A percentile compares a stretch with the other conserved stretches of the same genome.
phyloP scores from a whole-genome alignment of 2,329 filamentous ascomycete species.

The Aspergillus ochraceoroseus region DNA sequence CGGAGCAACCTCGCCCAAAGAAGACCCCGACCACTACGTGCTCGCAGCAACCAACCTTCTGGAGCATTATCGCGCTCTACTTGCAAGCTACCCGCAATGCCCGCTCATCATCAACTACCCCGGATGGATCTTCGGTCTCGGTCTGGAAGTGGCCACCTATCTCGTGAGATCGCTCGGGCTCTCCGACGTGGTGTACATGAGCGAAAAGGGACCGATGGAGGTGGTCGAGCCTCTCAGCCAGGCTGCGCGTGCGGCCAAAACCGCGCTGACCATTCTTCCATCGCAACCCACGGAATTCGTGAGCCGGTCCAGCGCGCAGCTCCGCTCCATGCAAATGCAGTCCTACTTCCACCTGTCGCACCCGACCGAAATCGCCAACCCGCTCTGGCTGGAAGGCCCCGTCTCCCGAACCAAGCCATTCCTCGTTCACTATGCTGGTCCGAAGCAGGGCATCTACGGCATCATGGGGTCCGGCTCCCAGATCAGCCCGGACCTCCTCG shows the following conservation, averaged over 20 bases:
- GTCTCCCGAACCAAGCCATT: constrained; percentile 47
- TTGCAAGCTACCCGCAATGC: constrained; percentile 39
- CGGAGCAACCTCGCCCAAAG: constrained; percentile 50
- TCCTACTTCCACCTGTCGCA: constrained; percentile 55
- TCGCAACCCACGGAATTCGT: constrained; percentile 45
- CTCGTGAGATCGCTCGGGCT: constrained; percentile 46
- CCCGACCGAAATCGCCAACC: constrained; percentile 24
- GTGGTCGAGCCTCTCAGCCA: constrained; percentile 42
- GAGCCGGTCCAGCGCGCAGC: constrained; percentile 48
- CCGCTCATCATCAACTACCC: constrained; percentile 56
- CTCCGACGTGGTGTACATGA: constrained; percentile 52
- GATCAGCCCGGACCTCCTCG: constrained; percentile 45
- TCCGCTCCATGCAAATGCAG: constrained; percentile 56
- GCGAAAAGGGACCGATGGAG: constrained; percentile 45
- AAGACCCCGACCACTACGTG: constrained; percentile 55
- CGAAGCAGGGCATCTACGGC: constrained; percentile 45
- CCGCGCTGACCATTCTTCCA: constrained; percentile 45
- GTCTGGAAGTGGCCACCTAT: constrained; percentile 47
- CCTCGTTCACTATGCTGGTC: constrained; percentile 48
- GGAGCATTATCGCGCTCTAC: constrained; percentile 44
- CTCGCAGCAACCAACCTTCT: constrained; percentile 51
- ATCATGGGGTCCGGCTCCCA: constrained; percentile 51
- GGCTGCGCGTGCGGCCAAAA: constrained; percentile 35
- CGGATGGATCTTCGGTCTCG: constrained; percentile 52
- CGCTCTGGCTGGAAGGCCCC: constrained; percentile 45